These are phyloP conservation scores for Pterocarpus macrocarpus DNA, from an alignment of 306 rosid genomes.

Conservation along the genomic window DNA sequence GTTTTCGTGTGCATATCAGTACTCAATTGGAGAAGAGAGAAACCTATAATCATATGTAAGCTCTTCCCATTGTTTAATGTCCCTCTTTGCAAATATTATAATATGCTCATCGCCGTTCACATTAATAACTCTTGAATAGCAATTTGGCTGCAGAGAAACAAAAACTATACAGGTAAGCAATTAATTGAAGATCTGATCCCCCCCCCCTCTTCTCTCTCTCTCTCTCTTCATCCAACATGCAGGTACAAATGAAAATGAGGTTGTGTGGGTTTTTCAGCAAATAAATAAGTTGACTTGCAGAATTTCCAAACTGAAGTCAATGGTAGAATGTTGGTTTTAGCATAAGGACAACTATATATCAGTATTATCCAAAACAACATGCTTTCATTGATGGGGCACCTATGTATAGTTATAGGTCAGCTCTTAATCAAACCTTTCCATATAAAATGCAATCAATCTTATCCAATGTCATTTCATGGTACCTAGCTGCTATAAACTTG, in stretches of 20 bases:
- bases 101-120: constrained; percentile 93
- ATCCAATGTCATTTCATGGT: constrained; percentile 24
- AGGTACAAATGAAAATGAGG: neutral
- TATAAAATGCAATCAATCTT: constrained; percentile 6
- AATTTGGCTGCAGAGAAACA: constrained; percentile 86
- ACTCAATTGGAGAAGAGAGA: constrained; percentile 42
- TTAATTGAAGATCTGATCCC: neutral
- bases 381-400: constrained; percentile 34
- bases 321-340: constrained; percentile 17
- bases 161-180: constrained; percentile 47
- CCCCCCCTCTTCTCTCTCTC: neutral
- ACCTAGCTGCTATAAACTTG: neutral
- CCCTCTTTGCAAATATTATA: constrained; percentile 96
- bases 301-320: constrained; percentile 37
- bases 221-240: constrained; percentile 12
- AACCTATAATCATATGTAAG: constrained; percentile 98
- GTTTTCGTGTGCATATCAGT: constrained; percentile 16
- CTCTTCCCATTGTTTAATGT: constrained; percentile 97
- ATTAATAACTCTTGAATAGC: constrained; percentile 96
- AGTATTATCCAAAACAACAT: constrained; percentile 11
- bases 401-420: constrained; percentile 9
- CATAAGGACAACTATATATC: neutral
- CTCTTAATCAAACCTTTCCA: neutral
- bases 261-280: neutral
- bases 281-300: constrained; percentile 21